These are phyloP conservation scores for Lithohypha guttulata DNA, from an alignment of 2,329 filamentous ascomycete genomes.

Conservation along the genomic window DNA sequence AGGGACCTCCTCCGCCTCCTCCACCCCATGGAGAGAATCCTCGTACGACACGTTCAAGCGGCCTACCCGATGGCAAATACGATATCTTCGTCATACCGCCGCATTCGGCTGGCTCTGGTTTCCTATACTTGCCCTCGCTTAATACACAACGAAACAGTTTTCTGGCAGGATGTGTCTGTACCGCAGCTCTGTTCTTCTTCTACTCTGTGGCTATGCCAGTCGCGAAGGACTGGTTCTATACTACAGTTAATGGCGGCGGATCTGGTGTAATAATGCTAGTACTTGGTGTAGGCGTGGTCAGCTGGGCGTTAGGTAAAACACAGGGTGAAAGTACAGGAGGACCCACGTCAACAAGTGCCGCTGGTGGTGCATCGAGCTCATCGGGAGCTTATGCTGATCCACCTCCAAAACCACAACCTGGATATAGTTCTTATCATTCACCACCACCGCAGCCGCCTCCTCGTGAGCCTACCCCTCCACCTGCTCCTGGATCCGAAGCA, in stretches of 20 bases:
- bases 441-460: constrained; percentile 2
- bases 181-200: constrained; percentile 61
- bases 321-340: constrained; percentile 38
- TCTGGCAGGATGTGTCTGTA: constrained; percentile 70
- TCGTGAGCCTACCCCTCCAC: constrained; percentile 3
- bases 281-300: constrained; percentile 61
- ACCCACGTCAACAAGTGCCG: neutral
- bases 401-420: constrained; percentile 5
- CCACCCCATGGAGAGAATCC: constrained; percentile 77
- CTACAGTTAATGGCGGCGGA: constrained; percentile 60
- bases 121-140: constrained; percentile 86
- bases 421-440: neutral
- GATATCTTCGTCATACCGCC: constrained; percentile 96
- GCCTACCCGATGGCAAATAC: constrained; percentile 79
- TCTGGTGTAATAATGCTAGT: constrained; percentile 63
- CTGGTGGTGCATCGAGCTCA: constrained; percentile 2
- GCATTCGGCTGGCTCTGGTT: constrained; percentile 77
- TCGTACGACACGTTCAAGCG: constrained; percentile 46
- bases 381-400: constrained; percentile 6
- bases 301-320: constrained; percentile 64
- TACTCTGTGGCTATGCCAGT: constrained; percentile 64
- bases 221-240: constrained; percentile 60
- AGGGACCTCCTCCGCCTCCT: constrained; percentile 62
- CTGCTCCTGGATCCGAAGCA: constrained; percentile 1
- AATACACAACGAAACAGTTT: constrained; percentile 83